A percentile compares a stretch with the other conserved stretches of the same genome.
phyloP scores from a whole-genome alignment of 257 asterid species.

The Scutellaria baicalensis region DNA sequence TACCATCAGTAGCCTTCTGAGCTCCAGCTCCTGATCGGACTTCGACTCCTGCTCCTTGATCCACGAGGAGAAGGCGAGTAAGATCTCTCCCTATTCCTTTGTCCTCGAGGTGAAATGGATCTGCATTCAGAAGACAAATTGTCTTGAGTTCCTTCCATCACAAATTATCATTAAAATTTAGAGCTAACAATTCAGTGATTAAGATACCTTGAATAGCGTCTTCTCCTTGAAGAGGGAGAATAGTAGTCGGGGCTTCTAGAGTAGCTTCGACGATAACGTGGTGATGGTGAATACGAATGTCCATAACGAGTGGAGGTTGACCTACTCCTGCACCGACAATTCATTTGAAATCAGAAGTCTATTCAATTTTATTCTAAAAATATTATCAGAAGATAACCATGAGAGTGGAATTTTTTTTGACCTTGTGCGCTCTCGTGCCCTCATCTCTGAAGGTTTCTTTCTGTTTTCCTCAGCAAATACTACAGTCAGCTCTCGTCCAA shows the following conservation, averaged over 20 bases:
- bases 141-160: background rate
- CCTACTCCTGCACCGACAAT: background rate
- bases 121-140: constrained; percentile 4
- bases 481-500: constrained; percentile 63
- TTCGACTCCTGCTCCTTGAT: constrained; percentile 33
- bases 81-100: constrained; percentile 35
- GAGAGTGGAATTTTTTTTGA: background rate
- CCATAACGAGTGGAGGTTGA: constrained; percentile 6
- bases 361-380: too few relatives aligned
- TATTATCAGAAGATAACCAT: too few relatives aligned
- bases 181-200: background rate
- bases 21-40: constrained; percentile 18
- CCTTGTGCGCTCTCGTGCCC: constrained; percentile 55
- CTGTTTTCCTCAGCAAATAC: constrained; percentile 76
- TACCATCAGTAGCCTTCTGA: constrained; percentile 9
- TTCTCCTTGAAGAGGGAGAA: constrained; percentile 23
- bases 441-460: constrained; percentile 77
- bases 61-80: constrained; percentile 36
- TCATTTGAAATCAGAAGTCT: background rate
- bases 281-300: constrained; percentile 14
- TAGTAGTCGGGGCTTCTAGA: constrained; percentile 26
- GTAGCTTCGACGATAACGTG: constrained; percentile 16
- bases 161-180: too few relatives aligned
- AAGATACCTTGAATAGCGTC: constrained; percentile 27
- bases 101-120: constrained; percentile 32